Evolutionary conservation across 176 grass and related monocot genomes (phyloP).

Genomic region (Secale cereale): DNA sequence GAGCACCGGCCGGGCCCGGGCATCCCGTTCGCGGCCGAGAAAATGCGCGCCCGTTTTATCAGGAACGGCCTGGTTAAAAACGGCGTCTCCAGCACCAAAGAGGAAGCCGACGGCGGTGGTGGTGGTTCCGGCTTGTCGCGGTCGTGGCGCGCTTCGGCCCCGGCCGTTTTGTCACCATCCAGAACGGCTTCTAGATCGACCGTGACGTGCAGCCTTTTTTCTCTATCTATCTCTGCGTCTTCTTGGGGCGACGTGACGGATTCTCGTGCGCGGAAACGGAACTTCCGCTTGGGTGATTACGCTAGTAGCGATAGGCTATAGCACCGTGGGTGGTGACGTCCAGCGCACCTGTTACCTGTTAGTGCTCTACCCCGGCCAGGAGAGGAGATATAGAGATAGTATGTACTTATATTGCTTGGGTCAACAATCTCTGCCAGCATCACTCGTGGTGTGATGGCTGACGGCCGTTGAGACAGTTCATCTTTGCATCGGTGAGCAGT

Average conservation of each 20-base stretch:
- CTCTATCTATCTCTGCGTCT: not conserved
- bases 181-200: not conserved
- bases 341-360: not conserved
- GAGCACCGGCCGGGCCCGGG: too few species aligned
- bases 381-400: not conserved
- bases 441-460: too few species aligned
- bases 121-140: not conserved
- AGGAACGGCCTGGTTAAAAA: too few species aligned
- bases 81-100: too few species aligned
- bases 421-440: not conserved
- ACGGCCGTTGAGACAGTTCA: too few species aligned
- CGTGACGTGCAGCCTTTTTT: not conserved
- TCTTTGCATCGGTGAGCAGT: not conserved
- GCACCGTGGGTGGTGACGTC: not conserved
- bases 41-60: not conserved
- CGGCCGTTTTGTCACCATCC: not conserved
- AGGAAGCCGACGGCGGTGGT: not conserved
- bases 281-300: not conserved
- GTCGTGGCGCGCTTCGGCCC: not conserved
- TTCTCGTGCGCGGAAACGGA: not conserved
- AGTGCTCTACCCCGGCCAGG: too few species aligned
- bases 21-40: not conserved
- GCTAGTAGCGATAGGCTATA: not conserved
- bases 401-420: too few species aligned
- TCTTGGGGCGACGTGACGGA: not conserved